A percentile compares a stretch with the other conserved stretches of the same genome.
phyloP scores from a whole-genome alignment of 2,329 filamentous ascomycete species.

The Metarhizium rileyi region DNA sequence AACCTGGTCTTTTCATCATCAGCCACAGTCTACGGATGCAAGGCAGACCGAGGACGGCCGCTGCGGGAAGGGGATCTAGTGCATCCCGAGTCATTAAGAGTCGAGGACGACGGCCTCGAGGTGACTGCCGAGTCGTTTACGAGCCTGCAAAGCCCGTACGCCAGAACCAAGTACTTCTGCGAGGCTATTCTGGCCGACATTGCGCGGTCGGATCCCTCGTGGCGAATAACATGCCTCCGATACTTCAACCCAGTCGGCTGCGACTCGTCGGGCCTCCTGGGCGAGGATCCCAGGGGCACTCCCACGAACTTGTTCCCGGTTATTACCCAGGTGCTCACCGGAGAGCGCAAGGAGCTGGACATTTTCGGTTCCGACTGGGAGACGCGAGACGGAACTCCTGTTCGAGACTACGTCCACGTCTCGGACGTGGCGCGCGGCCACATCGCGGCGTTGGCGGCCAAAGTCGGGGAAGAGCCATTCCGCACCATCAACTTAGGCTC shows the following conservation, averaged over 20 bases:
- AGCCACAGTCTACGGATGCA: slow-evolving; percentile 54
- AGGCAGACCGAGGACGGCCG: slow-evolving; percentile 39
- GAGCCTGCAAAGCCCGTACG: slow-evolving; percentile 56
- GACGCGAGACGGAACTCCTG: slow-evolving; percentile 54
- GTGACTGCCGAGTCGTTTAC: slow-evolving; percentile 11
- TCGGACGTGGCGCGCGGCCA: slow-evolving; percentile 55
- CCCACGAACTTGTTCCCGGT: slow-evolving; percentile 58
- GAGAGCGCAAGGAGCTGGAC: slow-evolving; percentile 40
- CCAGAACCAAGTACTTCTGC: slow-evolving; percentile 57
- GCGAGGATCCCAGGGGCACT: slow-evolving; percentile 51
- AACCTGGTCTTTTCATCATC: slow-evolving; percentile 60
- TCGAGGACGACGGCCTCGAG: slow-evolving; percentile 28
- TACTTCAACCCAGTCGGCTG: slow-evolving; percentile 63
- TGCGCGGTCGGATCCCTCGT: slow-evolving; percentile 48
- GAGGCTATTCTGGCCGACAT: slow-evolving; percentile 57
- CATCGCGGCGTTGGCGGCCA: slow-evolving; percentile 43
- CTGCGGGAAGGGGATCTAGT: slow-evolving; percentile 43
- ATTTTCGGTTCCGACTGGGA: slow-evolving; percentile 58
- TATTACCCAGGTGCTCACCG: slow-evolving; percentile 50
- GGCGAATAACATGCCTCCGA: slow-evolving; percentile 52
- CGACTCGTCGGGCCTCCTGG: slow-evolving; percentile 52
- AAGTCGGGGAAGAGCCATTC: slow-evolving; percentile 18
- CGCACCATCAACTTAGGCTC: slow-evolving; percentile 36
- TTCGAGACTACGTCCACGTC: slow-evolving; percentile 61
- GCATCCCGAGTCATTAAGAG: slow-evolving; percentile 36